These are phyloP conservation scores for Xylaria sp. DNA, from an alignment of 2,329 filamentous ascomycete genomes.

Conservation along the genomic window DNA sequence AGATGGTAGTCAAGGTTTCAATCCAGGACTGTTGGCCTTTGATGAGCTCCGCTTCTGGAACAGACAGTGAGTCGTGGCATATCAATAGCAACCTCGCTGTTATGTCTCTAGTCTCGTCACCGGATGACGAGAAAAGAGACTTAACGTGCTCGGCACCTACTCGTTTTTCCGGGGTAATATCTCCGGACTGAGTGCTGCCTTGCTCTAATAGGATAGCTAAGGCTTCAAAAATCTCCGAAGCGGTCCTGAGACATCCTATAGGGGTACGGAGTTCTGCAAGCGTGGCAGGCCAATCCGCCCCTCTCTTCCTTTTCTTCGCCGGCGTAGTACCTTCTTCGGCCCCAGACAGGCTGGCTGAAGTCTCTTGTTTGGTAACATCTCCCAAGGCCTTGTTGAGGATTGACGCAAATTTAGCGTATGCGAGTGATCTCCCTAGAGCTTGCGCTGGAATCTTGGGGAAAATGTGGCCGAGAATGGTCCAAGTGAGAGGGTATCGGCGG, in stretches of 20 bases:
- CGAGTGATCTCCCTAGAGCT: slow-evolving; percentile 72
- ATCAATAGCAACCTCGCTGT: slow-evolving; percentile 53
- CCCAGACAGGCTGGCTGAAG: slow-evolving; percentile 16
- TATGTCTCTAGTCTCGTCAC: slow-evolving; percentile 53
- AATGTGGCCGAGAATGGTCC: slow-evolving; percentile 66
- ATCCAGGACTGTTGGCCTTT: slow-evolving; percentile 55
- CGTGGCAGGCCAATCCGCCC: slow-evolving; percentile 45
- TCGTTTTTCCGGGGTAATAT: slow-evolving; percentile 47
- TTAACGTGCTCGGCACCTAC: slow-evolving; percentile 65
- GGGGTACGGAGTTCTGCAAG: slow-evolving; percentile 48
- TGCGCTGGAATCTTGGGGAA: slow-evolving; percentile 71
- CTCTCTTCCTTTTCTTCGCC: slow-evolving; percentile 50
- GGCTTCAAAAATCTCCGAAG: slow-evolving; percentile 54
- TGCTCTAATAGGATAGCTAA: slow-evolving; percentile 54
- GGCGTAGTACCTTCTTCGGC: slow-evolving; percentile 37
- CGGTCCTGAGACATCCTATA: slow-evolving; percentile 52
- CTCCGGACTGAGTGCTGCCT: slow-evolving; percentile 44
- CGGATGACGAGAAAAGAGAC: slow-evolving; percentile 59
- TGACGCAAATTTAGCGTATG: slow-evolving; percentile 69
- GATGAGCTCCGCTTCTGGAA: slow-evolving; percentile 40
- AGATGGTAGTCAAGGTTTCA: slow-evolving; percentile 51
- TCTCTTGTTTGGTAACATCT: slow-evolving; percentile 53
- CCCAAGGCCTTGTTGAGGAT: slow-evolving; percentile 70
- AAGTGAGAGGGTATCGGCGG: slow-evolving; percentile 61
- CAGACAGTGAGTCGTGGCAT: slow-evolving; percentile 49